These are phyloP conservation scores for Jimgerdemannia lactiflua DNA, from an alignment of 192 early-diverging fungal species.

Conservation along the genomic window DNA sequence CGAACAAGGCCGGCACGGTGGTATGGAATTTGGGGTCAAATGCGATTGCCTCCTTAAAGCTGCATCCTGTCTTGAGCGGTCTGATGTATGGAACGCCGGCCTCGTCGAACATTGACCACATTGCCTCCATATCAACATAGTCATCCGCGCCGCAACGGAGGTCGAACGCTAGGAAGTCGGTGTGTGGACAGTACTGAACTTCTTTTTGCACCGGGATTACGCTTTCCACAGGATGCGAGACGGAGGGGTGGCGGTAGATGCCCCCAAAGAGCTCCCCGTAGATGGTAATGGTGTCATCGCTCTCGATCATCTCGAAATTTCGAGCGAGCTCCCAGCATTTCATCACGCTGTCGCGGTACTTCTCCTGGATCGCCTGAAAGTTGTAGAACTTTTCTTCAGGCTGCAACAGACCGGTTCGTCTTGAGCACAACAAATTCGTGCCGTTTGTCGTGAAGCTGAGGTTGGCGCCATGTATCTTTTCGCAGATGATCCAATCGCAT, in stretches of 20 bases:
- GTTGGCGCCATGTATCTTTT: not conserved
- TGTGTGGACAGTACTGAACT: not conserved
- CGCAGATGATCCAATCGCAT: not conserved
- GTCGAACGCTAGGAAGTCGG: not conserved
- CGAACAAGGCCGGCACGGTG: not conserved
- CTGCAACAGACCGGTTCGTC: not conserved
- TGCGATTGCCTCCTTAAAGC: not conserved
- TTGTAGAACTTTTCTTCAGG: not conserved
- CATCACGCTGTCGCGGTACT: not conserved
- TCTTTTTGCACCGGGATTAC: not conserved
- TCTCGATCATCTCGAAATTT: not conserved
- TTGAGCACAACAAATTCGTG: not conserved
- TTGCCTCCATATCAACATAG: not conserved
- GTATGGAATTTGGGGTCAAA: not conserved
- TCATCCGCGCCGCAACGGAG: not conserved
- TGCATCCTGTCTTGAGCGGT: not conserved
- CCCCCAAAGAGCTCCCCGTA: not conserved
- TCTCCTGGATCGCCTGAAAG: not conserved
- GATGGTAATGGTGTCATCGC: not conserved
- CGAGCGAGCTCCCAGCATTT: not conserved
- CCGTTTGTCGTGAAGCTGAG: not conserved
- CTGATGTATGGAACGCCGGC: not conserved
- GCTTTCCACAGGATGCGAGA: not conserved
- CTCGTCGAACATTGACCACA: not conserved
- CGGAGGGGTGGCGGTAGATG: not conserved